phyloP scores from a whole-genome alignment of 768 basidiomycete species.

The Mycena rebaudengoi region DNA sequence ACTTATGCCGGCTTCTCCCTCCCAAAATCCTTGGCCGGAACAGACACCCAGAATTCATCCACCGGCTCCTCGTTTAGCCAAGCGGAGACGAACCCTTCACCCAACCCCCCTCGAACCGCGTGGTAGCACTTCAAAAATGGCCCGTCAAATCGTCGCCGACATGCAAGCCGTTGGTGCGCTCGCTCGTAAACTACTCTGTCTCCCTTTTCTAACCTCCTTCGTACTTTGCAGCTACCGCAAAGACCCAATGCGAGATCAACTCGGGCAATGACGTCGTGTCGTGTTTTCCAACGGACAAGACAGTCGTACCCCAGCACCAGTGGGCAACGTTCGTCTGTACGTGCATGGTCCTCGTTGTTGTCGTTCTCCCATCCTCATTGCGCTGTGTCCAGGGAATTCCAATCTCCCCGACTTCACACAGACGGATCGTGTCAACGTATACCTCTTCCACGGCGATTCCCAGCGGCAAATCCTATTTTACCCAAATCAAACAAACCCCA shows the following conservation, averaged over 20 bases:
- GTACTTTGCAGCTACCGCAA: constrained; percentile 56
- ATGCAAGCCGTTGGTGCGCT: constrained; percentile 41
- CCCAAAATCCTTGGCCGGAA: constrained; percentile 53
- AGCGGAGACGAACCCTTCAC: constrained; percentile 19
- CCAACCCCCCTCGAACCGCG: constrained; percentile 26
- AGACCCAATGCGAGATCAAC: constrained; percentile 56
- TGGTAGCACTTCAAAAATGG: constrained; percentile 33
- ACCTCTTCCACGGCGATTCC: constrained; percentile 80
- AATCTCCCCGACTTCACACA: constrained; percentile 72
- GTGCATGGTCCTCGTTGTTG: constrained; percentile 47
- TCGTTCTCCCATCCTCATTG: constrained; percentile 22
- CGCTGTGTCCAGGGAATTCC: constrained; percentile 70
- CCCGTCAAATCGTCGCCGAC: constrained; percentile 52
- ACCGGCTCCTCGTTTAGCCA: constrained; percentile 17
- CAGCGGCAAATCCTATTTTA: constrained; percentile 55
- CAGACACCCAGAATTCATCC: constrained; percentile 41
- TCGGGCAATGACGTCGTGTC: constrained; percentile 79
- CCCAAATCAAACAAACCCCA: constrained; percentile 51
- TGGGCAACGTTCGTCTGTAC: constrained; percentile 84
- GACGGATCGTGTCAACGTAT: constrained; percentile 73
- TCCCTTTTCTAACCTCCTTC: not conserved
- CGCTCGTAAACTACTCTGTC: constrained; percentile 5
- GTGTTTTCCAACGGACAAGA: constrained; percentile 72
- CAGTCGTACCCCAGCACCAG: constrained; percentile 72
- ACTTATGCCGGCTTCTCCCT: constrained; percentile 47